Evolutionary conservation across 768 basidiomycete genomes (phyloP).

Genomic region (Xerocomus potaroensis): DNA sequence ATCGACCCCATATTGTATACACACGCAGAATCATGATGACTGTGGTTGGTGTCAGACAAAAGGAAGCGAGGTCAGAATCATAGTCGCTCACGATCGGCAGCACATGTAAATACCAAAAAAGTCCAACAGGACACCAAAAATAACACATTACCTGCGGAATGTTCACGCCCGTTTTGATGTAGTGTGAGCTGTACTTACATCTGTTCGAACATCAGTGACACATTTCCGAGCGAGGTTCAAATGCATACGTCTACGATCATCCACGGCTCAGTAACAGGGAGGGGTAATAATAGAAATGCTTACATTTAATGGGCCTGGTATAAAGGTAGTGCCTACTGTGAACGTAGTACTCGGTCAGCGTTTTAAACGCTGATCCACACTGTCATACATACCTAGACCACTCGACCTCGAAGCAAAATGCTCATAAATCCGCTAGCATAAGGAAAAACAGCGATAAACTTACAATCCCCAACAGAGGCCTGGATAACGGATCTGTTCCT

Average conservation of each 20-base stretch:
- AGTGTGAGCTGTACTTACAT: background rate
- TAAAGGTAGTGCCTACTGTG: background rate
- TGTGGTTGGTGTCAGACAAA: too few relatives aligned
- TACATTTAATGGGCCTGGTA: background rate
- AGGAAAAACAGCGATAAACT: too few relatives aligned
- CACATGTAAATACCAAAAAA: background rate
- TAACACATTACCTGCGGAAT: background rate
- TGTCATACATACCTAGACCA: background rate
- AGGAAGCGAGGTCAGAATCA: too few relatives aligned
- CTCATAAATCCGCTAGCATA: background rate
- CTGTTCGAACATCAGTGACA: background rate
- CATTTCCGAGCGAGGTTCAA: background rate
- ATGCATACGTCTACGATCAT: background rate
- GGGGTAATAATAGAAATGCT: background rate
- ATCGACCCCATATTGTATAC: too few relatives aligned
- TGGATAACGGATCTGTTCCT: too few relatives aligned
- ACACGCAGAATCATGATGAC: background rate
- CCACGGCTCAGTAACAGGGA: background rate
- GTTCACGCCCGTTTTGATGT: background rate
- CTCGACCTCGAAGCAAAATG: background rate
- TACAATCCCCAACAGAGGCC: too few relatives aligned
- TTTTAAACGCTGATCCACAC: too few relatives aligned
- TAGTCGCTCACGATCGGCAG: slow-evolving; percentile 5
- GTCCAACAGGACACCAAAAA: background rate
- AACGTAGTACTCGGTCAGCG: background rate